Evolutionary conservation across 495 filamentous ascomycete genomes (phyloP).

Genomic region (Talaromyces stipitatus): DNA sequence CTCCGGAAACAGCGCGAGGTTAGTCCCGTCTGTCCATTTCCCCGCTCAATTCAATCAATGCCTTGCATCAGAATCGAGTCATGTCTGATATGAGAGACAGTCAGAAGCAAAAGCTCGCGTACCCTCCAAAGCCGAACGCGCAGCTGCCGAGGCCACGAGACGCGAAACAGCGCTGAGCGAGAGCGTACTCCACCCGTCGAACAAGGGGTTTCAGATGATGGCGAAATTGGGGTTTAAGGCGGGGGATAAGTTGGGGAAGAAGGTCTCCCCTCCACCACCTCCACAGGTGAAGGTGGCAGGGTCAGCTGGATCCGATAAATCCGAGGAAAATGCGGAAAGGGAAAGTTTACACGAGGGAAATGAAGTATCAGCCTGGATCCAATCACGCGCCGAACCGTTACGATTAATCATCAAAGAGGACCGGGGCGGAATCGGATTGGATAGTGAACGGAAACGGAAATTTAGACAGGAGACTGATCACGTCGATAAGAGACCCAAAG

Average conservation of each 20-base stretch:
- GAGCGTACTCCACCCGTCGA: conserved; percentile 55
- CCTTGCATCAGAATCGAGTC: not conserved
- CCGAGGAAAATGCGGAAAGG: conserved; percentile 7
- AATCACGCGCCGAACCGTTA: conserved; percentile 55
- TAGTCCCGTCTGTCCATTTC: not conserved
- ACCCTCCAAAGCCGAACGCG: conserved; percentile 73
- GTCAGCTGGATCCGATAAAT: conserved; percentile 9
- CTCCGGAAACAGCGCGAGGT: conserved; percentile 50
- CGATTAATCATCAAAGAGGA: conserved; percentile 66
- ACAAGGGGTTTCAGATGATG: conserved; percentile 93
- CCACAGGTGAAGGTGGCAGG: not conserved
- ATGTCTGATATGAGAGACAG: conserved; percentile 11
- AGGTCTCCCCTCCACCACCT: not conserved
- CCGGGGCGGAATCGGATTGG: conserved; percentile 78
- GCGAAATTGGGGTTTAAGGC: conserved; percentile 84
- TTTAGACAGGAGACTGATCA: conserved; percentile 56
- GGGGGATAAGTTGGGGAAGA: conserved; percentile 62
- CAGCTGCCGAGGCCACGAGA: conserved; percentile 55
- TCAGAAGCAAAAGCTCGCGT: conserved; percentile 38
- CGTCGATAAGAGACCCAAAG: conserved; percentile 51
- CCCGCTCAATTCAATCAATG: not conserved
- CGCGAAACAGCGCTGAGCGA: conserved; percentile 69
- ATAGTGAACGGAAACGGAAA: conserved; percentile 75
- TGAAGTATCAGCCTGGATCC: conserved; percentile 6
- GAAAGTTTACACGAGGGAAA: not conserved